phyloP scores from a whole-genome alignment of 176 grass and related monocot genomes.

The Oryza meyeriana region DNA sequence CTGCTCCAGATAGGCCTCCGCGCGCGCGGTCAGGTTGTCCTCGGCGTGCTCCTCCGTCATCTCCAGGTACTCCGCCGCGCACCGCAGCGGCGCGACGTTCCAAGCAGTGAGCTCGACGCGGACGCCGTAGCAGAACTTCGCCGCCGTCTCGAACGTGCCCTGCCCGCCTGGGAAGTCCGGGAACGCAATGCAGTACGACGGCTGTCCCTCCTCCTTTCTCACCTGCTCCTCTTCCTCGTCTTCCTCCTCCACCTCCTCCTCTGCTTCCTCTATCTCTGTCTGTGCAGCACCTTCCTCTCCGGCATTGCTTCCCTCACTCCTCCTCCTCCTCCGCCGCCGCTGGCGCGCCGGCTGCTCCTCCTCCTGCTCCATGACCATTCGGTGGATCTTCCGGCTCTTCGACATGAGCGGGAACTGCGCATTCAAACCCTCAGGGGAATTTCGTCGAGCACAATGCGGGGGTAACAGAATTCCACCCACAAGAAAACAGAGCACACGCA shows the following conservation, averaged over 20 bases:
- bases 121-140: slow-evolving; percentile 93
- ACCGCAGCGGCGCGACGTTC: slow-evolving; percentile 72
- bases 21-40: slow-evolving; percentile 65
- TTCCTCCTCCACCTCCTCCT: slow-evolving; percentile 20
- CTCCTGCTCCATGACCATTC: slow-evolving; percentile 72
- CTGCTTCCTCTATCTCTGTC: slow-evolving; percentile 52
- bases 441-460: slow-evolving; percentile 50
- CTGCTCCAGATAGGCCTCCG: slow-evolving; percentile 56
- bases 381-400: slow-evolving; percentile 74
- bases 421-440: slow-evolving; percentile 36
- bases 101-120: slow-evolving; percentile 77
- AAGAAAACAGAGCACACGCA: background rate
- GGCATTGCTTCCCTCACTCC: background rate
- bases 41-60: slow-evolving; percentile 80
- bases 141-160: slow-evolving; percentile 71
- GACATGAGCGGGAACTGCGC: slow-evolving; percentile 92
- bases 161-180: slow-evolving; percentile 67
- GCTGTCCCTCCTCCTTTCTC: slow-evolving; percentile 21
- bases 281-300: slow-evolving; percentile 11
- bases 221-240: slow-evolving; percentile 5
- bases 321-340: background rate
- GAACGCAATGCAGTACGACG: slow-evolving; percentile 53
- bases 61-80: slow-evolving; percentile 83
- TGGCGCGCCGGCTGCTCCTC: background rate
- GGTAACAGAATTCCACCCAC: background rate